Conservation (phyloP, 2,329 filamentous ascomycete genomes). For the Paramyrothecium sp. region DNA sequence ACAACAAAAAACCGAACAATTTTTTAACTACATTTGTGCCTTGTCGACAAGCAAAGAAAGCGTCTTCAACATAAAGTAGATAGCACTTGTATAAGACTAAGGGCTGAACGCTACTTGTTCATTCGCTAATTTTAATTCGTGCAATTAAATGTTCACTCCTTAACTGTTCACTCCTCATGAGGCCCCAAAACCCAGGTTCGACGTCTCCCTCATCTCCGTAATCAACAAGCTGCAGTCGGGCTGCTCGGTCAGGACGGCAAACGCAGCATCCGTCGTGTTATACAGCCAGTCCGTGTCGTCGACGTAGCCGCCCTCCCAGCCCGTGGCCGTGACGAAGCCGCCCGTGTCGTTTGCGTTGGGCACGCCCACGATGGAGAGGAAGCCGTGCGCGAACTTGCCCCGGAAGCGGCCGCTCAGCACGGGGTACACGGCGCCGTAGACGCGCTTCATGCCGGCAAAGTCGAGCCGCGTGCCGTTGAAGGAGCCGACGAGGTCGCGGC, state of each 20-base stretch:
- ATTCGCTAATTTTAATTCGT: too few relatives aligned
- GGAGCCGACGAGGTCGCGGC: neutral
- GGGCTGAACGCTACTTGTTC: too few relatives aligned
- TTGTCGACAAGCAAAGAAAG: too few relatives aligned
- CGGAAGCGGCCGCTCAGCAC: neutral
- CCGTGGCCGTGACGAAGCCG: neutral
- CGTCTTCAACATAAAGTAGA: too few relatives aligned
- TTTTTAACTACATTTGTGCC: too few relatives aligned
- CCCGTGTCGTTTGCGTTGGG: neutral
- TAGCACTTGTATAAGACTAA: too few relatives aligned
- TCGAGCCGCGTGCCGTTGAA: neutral
- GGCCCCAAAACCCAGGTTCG: neutral
- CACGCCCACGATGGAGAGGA: neutral
- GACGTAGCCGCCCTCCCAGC: slow-evolving; percentile 1
- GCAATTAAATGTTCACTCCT: too few relatives aligned
- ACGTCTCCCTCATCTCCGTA: neutral
- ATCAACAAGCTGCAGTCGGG: neutral
- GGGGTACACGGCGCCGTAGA: neutral
- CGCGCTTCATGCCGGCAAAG: neutral
- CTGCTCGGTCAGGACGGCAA: neutral
- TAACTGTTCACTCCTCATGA: too few relatives aligned
- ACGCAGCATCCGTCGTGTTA: neutral
- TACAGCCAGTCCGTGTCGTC: neutral
- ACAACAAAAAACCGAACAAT: too few relatives aligned
- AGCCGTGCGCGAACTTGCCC: neutral